Conservation (phyloP, 192 early-diverging fungal genomes). For the Gaertneriomyces sp. region DNA sequence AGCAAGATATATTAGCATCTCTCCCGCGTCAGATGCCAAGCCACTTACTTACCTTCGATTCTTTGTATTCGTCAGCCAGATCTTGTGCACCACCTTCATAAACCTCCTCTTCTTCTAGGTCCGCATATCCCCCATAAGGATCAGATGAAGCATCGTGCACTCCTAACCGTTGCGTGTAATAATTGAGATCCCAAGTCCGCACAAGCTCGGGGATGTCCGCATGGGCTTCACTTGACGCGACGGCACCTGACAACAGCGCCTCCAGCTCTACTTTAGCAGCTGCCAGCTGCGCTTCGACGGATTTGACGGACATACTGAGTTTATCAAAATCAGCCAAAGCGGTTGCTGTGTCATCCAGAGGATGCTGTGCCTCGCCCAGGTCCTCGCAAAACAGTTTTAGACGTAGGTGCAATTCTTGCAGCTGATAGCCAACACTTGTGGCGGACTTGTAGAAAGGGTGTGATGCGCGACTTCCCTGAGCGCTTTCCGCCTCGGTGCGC, state of each 20-base stretch:
- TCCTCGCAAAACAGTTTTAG: too few species aligned
- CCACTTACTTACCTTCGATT: neutral
- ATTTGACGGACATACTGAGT: too few species aligned
- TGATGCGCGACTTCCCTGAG: too few species aligned
- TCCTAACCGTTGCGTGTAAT: conserved; percentile 1
- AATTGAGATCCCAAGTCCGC: neutral
- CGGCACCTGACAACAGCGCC: neutral
- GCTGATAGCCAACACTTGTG: too few species aligned
- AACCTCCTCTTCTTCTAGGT: conserved; percentile 4
- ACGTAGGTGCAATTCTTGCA: too few species aligned
- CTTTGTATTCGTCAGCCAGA: neutral
- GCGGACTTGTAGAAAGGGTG: too few species aligned
- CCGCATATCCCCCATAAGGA: neutral
- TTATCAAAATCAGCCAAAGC: too few species aligned
- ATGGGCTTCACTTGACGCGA: neutral
- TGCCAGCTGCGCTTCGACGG: neutral
- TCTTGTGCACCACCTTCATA: conserved; percentile 2
- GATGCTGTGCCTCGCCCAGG: too few species aligned
- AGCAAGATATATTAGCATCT: neutral
- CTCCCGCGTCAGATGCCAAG: neutral
- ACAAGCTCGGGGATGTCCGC: neutral
- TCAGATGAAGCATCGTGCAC: neutral
- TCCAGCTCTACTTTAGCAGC: neutral
- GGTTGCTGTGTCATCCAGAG: too few species aligned
- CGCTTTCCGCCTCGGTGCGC: too few species aligned